Evolutionary conservation across 2,329 filamentous ascomycete species (phyloP), one percentile per base, ranked within the genome.

Genomic region (Podosphaera fusca): DNA sequence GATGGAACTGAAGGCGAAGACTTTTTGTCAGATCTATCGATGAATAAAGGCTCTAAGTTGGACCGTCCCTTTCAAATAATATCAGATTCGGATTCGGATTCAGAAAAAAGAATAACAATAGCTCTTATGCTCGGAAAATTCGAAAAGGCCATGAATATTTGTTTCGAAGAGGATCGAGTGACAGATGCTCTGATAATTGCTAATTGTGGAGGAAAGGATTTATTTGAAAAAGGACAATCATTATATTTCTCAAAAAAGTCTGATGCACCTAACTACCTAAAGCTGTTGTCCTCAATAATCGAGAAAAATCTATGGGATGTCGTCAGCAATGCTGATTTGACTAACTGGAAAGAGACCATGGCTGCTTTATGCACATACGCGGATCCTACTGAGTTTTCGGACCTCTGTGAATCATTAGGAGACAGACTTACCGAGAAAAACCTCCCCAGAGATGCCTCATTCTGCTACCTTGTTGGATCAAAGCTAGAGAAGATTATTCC

Each of bases 141-240:
- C 65, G 81, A 89, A 58, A 85, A 85, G 67, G 92, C 92, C 21
- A 82, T 94, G 58, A 85, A 94, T 58, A 80, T 95, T 55, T 95
- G 88, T 64, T 72, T 98, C 14, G 82, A 86, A 65, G 87, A 95
- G 69, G 82, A 94, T 62, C 82, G 89, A 56, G 81, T 96, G 68
- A 92, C 92, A 0, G 92, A 98, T 71, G 92, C 92, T 45, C 95
- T 98, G 71, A 87, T 98, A 74, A 90, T 98, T 67, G 92, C 94
- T 52, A 95, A 96, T 65, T 96, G 89, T 65, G 89, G 92, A 58
- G 92, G 90, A 54, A 87, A 94, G 68, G 85, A 88, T 62, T 84
- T 94, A 59, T 84, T 96, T 49, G 87, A 95, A 65, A 95, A 94
- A 73, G 90, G 90, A 4, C 92, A 96, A 70, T 78, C 85, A 59